Evolutionary conservation across 345 rosid species (phyloP).

Genomic region (Eucalyptus virginea): DNA sequence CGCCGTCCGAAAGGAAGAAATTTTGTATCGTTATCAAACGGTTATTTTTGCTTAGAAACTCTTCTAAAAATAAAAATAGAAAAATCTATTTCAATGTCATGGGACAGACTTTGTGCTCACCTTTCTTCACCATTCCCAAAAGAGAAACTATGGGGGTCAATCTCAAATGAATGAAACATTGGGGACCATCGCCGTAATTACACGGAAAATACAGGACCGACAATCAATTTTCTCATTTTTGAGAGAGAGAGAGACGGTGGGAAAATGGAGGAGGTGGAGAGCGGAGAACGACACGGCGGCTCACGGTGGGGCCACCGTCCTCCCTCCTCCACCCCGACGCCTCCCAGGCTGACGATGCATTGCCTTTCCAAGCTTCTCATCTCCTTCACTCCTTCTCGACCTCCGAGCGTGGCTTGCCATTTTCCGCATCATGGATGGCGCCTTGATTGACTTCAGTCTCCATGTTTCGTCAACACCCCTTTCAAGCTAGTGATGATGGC

Average conservation of each 20-base stretch:
- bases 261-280: conserved; percentile 9
- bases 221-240: not conserved
- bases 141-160: not conserved
- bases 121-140: not conserved
- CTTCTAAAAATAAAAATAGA: too few relatives aligned
- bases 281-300: conserved; percentile 72
- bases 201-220: not conserved
- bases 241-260: not conserved
- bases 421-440: too few relatives aligned
- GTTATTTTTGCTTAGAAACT: too few relatives aligned
- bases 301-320: conserved; percentile 56
- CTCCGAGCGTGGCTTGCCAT: not conserved
- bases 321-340: conserved; percentile 47
- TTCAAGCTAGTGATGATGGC: not conserved
- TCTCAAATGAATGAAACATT: not conserved
- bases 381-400: conserved; percentile 30
- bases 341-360: conserved; percentile 23
- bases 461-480: not conserved
- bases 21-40: too few relatives aligned
- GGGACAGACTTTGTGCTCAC: not conserved
- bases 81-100: too few relatives aligned
- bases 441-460: not conserved
- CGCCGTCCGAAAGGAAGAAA: too few relatives aligned
- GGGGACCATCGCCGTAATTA: not conserved
- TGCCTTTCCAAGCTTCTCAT: conserved; percentile 71